These are phyloP conservation scores for Tetrastigma voinierianum DNA, from an alignment of 164 flowering plant genomes.

Conservation along the genomic window DNA sequence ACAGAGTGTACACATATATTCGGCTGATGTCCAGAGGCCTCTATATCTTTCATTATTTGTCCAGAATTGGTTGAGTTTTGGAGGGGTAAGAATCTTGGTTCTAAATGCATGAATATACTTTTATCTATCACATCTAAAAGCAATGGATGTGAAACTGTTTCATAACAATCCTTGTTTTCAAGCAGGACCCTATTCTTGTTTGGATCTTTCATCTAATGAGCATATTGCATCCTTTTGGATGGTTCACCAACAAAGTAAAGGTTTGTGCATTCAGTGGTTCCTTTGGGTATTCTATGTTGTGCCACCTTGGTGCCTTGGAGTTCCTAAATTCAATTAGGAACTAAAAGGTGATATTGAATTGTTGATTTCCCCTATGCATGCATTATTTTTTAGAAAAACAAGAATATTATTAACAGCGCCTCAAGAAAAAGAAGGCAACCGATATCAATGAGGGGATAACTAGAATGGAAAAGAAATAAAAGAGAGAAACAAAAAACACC, in stretches of 20 bases:
- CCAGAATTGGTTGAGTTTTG: conserved; percentile 87
- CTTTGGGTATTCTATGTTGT: neutral
- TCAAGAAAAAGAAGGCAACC: too few species aligned
- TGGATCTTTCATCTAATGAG: conserved; percentile 58
- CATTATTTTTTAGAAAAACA: too few species aligned
- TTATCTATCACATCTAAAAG: neutral
- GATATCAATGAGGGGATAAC: too few species aligned
- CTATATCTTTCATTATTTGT: conserved; percentile 67
- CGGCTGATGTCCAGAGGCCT: conserved; percentile 77
- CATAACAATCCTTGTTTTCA: conserved; percentile 10
- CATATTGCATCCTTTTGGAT: conserved; percentile 91
- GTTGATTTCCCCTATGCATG: too few species aligned
- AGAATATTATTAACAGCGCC: too few species aligned
- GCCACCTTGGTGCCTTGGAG: too few species aligned
- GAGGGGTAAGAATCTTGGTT: conserved; percentile 62
- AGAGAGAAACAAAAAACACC: too few species aligned
- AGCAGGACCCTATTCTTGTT: conserved; percentile 78
- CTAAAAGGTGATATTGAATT: too few species aligned
- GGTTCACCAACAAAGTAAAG: conserved; percentile 78
- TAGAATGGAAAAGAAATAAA: too few species aligned
- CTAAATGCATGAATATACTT: too few species aligned
- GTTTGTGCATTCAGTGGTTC: conserved; percentile 30
- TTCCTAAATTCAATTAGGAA: too few species aligned
- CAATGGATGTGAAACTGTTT: neutral
- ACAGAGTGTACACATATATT: conserved; percentile 65